Base-by-base conservation (phyloP, 352 stramenopile genomes). In the Phytophthora melonis region DNA sequence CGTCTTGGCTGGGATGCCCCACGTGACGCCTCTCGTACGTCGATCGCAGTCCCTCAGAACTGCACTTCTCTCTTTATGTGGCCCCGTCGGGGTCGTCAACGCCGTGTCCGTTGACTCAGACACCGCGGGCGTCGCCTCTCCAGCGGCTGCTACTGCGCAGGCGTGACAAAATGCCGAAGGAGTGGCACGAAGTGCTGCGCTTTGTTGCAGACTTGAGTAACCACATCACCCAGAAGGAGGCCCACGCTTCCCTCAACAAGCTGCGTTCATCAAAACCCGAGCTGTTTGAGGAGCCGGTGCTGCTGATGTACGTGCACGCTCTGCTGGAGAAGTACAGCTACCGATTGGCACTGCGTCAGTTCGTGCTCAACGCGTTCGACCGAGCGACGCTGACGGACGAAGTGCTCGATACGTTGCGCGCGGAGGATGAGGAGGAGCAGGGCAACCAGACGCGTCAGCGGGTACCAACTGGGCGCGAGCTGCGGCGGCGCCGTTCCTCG, bases 171-270 rank as follows among this genome's bases (percentile, higher is more conserved):
- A 82, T 93, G 32, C 83, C 90, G 21, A 78, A 86, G 1, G 88
- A 93, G 36, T 93, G 88, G 87, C 87, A 82, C 43, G 90, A 97
- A 72, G 75, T 96, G 4, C 62, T 97, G 47, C 87, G 89, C 1
- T 78, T 87, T 57, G 82, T 97, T 34, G 90, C 88, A 1, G 89
- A 97, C 47, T 43, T 97, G 67, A 97, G 90, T 66, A 96, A 95
- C 75, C 90, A 96, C 66, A 97, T 97, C 63, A 95, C 89, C 3
- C 90, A 97, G 68, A 97, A 97, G 71, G 90, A 97, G 66, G 90
- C 90, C 2, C 89, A 95, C 68, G 83, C 87, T 21, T 92, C 88
- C 52, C 80, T 97, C 13, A 95, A 94, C 83, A 94, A 94, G 67
- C 62, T 97, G 39, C 88, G 88, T 10, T 78, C 78, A 8, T 75